These are phyloP conservation scores for Aspergillus neotritici DNA, from an alignment of 2,329 filamentous ascomycete genomes.

Conservation along the genomic window DNA sequence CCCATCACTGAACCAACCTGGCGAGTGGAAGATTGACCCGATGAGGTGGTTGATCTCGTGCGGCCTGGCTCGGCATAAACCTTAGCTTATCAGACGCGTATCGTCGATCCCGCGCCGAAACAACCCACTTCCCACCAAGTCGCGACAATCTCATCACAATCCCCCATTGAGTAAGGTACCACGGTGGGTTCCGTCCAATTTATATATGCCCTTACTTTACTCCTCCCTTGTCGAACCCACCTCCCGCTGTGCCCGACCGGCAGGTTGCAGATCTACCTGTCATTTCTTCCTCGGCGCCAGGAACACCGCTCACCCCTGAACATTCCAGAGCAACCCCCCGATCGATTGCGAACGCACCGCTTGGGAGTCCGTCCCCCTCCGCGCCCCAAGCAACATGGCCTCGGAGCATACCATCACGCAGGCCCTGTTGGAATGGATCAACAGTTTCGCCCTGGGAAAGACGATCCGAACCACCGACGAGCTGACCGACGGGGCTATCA, in stretches of 20 bases:
- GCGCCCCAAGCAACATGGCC: conserved; percentile 32
- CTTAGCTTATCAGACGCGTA: background rate
- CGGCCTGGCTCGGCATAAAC: background rate
- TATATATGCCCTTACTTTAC: background rate
- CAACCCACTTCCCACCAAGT: background rate
- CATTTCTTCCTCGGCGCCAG: background rate
- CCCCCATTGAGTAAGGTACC: too few relatives aligned
- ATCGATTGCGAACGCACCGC: conserved; percentile 8
- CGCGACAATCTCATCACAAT: background rate
- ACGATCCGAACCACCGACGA: conserved; percentile 38
- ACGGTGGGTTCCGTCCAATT: background rate
- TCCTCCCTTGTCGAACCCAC: background rate
- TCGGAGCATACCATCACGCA: conserved; percentile 42
- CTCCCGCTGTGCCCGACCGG: too few relatives aligned
- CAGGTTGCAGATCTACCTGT: background rate
- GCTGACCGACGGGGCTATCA: conserved; percentile 40
- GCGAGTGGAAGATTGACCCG: too few relatives aligned
- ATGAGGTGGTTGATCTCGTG: background rate
- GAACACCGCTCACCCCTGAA: conserved; percentile 12
- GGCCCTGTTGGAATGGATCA: conserved; percentile 45
- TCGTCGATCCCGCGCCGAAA: conserved; percentile 6
- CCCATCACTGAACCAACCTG: too few relatives aligned
- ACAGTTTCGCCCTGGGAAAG: conserved; percentile 41
- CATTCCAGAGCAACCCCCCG: conserved; percentile 18
- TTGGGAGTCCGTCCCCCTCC: conserved; percentile 4